Base-by-base conservation (phyloP, 1,284 basidiomycete species). In the Rhodotorula sp. region DNA sequence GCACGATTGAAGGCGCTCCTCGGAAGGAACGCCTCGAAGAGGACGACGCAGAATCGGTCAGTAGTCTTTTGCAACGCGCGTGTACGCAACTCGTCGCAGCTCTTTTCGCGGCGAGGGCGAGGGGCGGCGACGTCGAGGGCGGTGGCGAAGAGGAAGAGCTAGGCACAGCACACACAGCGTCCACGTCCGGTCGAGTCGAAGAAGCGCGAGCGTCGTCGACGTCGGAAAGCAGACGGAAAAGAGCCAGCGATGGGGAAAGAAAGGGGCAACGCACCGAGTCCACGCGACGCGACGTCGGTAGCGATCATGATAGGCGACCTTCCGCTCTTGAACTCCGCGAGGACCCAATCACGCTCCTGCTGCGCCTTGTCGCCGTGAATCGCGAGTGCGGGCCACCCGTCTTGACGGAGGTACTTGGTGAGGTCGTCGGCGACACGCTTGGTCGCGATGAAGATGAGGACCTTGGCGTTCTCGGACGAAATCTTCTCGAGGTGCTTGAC, bases 331-430 rank as follows among this genome's bases (percentile, higher is more conserved):
- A 99, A 99, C 83, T 99, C 96, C 81, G 89, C 86, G 62, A 99
- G 85, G 59, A 99, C 95, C 95, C 96, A 99, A 81, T 99, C 95
- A 84, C 95, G 58, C 62, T 87, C 89, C 79, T 81, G 90, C 90
- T 95, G 91, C 83, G 92, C 90, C 83, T 97, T 97, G 85, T 99
- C 95, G 80, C 95, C 95, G 82, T 99, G 95, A 78, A 99, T 99
- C 53, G 95, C 95, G 62, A 99, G 85, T 19, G 95, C 94, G 39
- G 95, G 95, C 95, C 95, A 99, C 36, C 95, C 95, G 80, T 99
- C 94, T 85, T 92, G 90, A 76, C 94, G 89, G 61, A 97, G 84
- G 81, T 94, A 94, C 83, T 98, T 99, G 56, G 95, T 99, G 77
- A 99, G 90, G 77, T 99, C 95, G 80, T 99, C 95, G 65, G 95